Conservation (phyloP, 345 rosid species). For the Rhodamnia rubescens region DNA sequence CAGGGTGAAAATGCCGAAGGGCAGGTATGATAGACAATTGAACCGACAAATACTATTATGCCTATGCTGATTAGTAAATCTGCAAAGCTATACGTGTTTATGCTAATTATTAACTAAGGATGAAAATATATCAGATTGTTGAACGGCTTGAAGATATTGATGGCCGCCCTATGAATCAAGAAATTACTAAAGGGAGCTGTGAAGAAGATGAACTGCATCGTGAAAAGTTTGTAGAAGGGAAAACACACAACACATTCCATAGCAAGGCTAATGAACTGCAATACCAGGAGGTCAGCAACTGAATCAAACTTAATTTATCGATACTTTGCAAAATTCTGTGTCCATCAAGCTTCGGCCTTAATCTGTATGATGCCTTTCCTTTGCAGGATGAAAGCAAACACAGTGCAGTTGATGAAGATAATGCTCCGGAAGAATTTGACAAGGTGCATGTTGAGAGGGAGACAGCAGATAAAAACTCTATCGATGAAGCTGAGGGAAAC, state of each 20-base stretch:
- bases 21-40: background rate
- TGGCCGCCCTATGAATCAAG: background rate
- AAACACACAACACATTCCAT: background rate
- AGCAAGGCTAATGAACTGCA: background rate
- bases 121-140: background rate
- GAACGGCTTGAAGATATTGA: background rate
- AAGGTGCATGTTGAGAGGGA: background rate
- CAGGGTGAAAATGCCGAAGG: background rate
- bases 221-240: background rate
- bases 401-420: background rate
- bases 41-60: background rate
- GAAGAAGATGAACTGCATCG: background rate
- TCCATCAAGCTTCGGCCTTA: background rate
- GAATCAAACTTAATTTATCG: background rate
- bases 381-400: background rate
- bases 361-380: background rate
- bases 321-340: background rate
- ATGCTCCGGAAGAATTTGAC: background rate
- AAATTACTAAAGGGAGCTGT: background rate
- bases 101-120: background rate
- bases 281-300: background rate
- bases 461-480: background rate
- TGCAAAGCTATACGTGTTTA: background rate
- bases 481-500: slow-evolving; percentile 2
- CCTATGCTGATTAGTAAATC: background rate